phyloP scores from a whole-genome alignment of 805 yeast species.

The Candida multigemmis region DNA sequence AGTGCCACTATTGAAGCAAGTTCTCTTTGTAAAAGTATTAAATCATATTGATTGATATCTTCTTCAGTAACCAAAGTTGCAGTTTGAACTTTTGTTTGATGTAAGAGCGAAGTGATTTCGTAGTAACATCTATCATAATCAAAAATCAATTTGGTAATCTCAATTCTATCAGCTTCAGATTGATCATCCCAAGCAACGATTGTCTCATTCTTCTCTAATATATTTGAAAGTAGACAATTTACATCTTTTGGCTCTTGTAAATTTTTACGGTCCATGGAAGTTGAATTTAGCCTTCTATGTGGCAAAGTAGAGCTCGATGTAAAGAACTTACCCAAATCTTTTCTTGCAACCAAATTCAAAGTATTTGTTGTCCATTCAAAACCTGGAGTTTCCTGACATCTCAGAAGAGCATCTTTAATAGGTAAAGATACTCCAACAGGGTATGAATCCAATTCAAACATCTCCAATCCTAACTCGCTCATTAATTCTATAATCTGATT shows the following conservation, averaged over 20 bases:
- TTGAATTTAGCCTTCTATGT: background rate
- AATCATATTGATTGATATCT: slow-evolving; percentile 44
- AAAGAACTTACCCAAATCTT: slow-evolving; percentile 41
- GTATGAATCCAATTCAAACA: slow-evolving; percentile 50
- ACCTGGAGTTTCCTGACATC: slow-evolving; percentile 44
- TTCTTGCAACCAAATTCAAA: slow-evolving; percentile 56
- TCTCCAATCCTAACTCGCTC: slow-evolving; percentile 45
- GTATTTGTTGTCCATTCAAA: slow-evolving; percentile 38
- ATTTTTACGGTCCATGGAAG: background rate
- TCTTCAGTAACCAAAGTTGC: slow-evolving; percentile 31
- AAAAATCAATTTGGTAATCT: slow-evolving; percentile 64
- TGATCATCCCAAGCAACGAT: slow-evolving; percentile 62
- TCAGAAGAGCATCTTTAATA: slow-evolving; percentile 49
- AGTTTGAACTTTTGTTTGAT: slow-evolving; percentile 58
- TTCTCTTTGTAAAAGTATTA: slow-evolving; percentile 44
- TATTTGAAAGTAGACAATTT: slow-evolving; percentile 30
- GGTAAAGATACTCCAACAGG: slow-evolving; percentile 70
- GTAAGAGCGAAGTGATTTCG: slow-evolving; percentile 66
- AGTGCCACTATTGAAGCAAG: slow-evolving; percentile 55
- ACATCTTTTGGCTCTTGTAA: slow-evolving; percentile 17
- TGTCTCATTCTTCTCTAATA: slow-evolving; percentile 30
- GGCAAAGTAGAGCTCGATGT: slow-evolving; percentile 7
- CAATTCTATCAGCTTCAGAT: slow-evolving; percentile 58
- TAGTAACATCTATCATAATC: slow-evolving; percentile 70
- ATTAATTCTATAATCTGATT: slow-evolving; percentile 53